A percentile compares a stretch with the other conserved stretches of the same genome.
Evolutionary conservation across 306 rosid species (phyloP).

Genomic region (Amphicarpaea edgeworthii): DNA sequence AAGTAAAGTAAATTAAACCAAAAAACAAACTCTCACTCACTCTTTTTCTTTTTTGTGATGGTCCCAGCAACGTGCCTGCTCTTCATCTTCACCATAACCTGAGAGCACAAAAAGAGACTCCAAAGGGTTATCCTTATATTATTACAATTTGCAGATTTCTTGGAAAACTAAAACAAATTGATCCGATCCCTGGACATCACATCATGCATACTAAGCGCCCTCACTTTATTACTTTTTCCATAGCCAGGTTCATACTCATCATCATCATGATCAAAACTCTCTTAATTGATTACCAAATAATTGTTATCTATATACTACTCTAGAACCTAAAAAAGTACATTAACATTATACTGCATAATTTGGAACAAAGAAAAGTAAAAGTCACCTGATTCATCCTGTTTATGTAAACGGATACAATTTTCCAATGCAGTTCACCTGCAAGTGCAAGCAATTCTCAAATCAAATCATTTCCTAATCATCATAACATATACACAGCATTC

Average conservation of each 20-base stretch:
- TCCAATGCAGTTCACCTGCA: slow-evolving; percentile 99
- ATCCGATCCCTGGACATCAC: slow-evolving; percentile 49
- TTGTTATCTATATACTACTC: slow-evolving; percentile 30
- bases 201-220: slow-evolving; percentile 42
- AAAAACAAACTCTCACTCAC: slow-evolving; percentile 82
- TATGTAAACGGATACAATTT: slow-evolving; percentile 88
- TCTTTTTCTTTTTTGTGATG: slow-evolving; percentile 99
- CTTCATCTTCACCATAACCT: slow-evolving; percentile 99
- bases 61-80: slow-evolving; percentile 99
- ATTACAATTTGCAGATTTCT: slow-evolving; percentile 48
- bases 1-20: slow-evolving; percentile 30
- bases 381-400: slow-evolving; percentile 82
- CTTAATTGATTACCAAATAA: slow-evolving; percentile 66
- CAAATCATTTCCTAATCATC: slow-evolving; percentile 34
- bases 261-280: slow-evolving; percentile 55
- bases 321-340: slow-evolving; percentile 37
- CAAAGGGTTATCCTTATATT: slow-evolving; percentile 46
- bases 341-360: not conserved
- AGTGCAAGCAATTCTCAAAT: slow-evolving; percentile 33
- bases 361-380: slow-evolving; percentile 1
- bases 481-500: not conserved
- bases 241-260: slow-evolving; percentile 56
- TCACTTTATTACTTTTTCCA: slow-evolving; percentile 49
- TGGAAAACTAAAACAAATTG: slow-evolving; percentile 44
- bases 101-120: slow-evolving; percentile 75